Evolutionary conservation across 1,139 yeast genomes (phyloP), one percentile per base, ranked within the genome.

Genomic region (Nakaseomyces sp.): DNA sequence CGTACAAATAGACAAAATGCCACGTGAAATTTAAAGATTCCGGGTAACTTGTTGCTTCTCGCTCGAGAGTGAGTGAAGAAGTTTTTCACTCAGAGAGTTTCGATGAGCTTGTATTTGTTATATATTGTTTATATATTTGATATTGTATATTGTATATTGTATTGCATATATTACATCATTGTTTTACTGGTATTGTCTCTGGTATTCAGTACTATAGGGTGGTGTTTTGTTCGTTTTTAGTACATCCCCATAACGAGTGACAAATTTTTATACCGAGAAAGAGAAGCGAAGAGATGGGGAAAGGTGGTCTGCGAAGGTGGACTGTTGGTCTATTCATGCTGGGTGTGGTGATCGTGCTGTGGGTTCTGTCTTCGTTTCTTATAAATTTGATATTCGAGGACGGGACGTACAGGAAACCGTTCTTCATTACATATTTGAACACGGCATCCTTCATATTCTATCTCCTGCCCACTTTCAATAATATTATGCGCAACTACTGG

Each of bases 301-400:
- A 35, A 5, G 10, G 28, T 13, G 38, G 38, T n/a, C 28, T 35
- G 26, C 26, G 28, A 22, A 35, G 43, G 22, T 41, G 40, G 43
- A 33, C 40, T 12, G 31, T 84, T 15, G 97, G 97, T 2, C 71
- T 89, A 26, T 55, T 81, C 24, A 76, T 85, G 64, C 71, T 89
- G 20, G 70, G 77, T 1, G 70, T 82, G 31, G 97, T 89, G 44
- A 85, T 89, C 17, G 60, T 84, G 1, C 74, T 87, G 31, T 89
- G 97, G 97, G 96, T 88, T 24, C 69, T 81, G 42, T 85, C 95
- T 2, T 84, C 94, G 12, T 88, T 87, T 55, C 60, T 88, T 37
- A 81, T 88, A 24, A 85, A 81, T 61, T 79, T 78, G 43, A 67
- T 83, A 43, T 82, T 84, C 50, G 89, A 81, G 53, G 72, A 76